Base-by-base conservation (phyloP, 2,329 filamentous ascomycete species). In the Colletotrichum gloeosporioides region DNA sequence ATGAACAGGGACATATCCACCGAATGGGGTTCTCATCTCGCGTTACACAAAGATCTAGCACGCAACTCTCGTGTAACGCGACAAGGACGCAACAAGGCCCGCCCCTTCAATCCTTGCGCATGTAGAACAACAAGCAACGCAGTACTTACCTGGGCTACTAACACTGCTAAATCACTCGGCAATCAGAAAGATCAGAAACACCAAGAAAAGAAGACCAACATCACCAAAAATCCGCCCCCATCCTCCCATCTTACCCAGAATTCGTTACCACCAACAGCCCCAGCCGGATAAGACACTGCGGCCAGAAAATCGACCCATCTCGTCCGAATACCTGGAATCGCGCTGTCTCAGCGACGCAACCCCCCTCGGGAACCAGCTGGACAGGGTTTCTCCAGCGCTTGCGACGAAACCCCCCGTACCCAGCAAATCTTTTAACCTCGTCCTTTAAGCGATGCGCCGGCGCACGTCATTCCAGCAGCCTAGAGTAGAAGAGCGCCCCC, bases 321-420 rank as follows among this genome's bases (percentile, higher is more conserved):
- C 18, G 36, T 67, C 73, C 73, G 69, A 59, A 36, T 72, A 67
- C 69, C 69, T 75, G 69, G 73, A 72, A 72, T 71, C 62, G 7
- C 10, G 6, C 8, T 72, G 73, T 75, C 69, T 75, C 69, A 72
- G 15, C 27, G 25, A 32, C 55, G 62, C 71, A 65, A 55, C 39
- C 69, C 16, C 59, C 18, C 16, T 62, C 53, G 25, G 29, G 18
- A 61, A 49, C 39, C 39, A 49, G 39, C 39, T 49, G 39, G 39
- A 16, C 36, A 53, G 29, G 53, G 62, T 55, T 71, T 74, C 61
- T 55, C 64, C 49, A 61, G 53, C 22, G 66, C 22, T 22, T 39
- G 62, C n/a, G 18, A 49, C 39, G 18, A 49, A n/a, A 49, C 18
- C 39, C 39, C 53, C 44, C 10, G 49, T 57, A 55, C 65, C 65